Conservation (phyloP, 2,329 filamentous ascomycete species). For the Podosphaera fusca region DNA sequence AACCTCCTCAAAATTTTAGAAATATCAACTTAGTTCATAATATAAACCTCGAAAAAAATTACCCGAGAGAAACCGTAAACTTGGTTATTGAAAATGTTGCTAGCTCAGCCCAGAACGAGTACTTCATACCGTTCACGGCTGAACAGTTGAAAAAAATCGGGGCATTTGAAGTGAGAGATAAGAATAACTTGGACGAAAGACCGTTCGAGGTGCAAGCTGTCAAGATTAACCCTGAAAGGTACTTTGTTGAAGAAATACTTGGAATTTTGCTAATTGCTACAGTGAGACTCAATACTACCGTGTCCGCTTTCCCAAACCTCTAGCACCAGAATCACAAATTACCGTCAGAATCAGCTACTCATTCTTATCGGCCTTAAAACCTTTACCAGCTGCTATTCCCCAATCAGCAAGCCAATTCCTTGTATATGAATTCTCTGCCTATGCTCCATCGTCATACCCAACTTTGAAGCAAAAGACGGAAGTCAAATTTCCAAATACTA, state of each 20-base stretch:
- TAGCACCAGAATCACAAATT: constrained; percentile 54
- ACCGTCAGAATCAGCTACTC: constrained; percentile 77
- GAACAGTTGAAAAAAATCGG: constrained; percentile 56
- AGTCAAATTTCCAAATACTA: constrained; percentile 59
- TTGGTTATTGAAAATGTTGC: constrained; percentile 82
- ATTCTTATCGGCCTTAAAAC: constrained; percentile 52
- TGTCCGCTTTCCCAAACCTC: constrained; percentile 52
- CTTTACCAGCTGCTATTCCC: constrained; percentile 60
- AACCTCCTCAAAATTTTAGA: constrained; percentile 75
- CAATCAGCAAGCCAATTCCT: constrained; percentile 78
- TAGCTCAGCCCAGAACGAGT: constrained; percentile 58
- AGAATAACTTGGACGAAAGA: constrained; percentile 48
- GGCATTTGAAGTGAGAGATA: constrained; percentile 76
- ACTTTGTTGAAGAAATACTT: constrained; percentile 3
- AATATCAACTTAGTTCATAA: constrained; percentile 79
- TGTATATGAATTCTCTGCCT: constrained; percentile 64
- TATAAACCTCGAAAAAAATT: constrained; percentile 83
- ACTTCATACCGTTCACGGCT: constrained; percentile 71
- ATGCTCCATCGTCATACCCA: constrained; percentile 59
- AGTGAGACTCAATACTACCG: constrained; percentile 66
- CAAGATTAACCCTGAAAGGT: constrained; percentile 38
- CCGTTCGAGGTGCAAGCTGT: constrained; percentile 48
- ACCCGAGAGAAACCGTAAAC: constrained; percentile 75
- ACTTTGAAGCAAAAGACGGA: constrained; percentile 94
- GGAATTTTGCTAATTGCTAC: constrained; percentile 8